Evolutionary conservation across 2,329 filamentous ascomycete species (phyloP), one percentile per base, ranked within the genome.

Genomic region (Phoma sp.): DNA sequence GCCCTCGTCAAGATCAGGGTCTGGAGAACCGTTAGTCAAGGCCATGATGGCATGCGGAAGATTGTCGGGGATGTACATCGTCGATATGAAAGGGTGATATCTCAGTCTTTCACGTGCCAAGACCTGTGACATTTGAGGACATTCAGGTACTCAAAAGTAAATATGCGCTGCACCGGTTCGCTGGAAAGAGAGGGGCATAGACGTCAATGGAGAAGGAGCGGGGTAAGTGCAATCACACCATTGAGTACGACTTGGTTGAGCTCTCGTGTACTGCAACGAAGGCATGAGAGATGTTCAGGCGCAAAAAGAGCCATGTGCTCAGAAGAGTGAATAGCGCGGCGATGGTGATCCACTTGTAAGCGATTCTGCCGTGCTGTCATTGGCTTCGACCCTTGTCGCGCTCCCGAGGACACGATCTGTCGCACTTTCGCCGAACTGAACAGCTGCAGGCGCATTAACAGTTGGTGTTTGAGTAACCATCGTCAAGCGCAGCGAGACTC

Each of bases 1-100:
- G 41, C 69, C 67, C 57, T 74, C 65, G 54, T 57, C 54, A 31
- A 60, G 58, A 55, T 73, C 68, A 60, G 60, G 56, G 55, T 67
- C 70, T 73, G 51, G 37, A 36, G 49, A 61, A 43, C 35, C 32
- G 62, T 73, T 52, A 74, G 71, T 57, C 22, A 38, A 31, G 24
- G 43, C 64, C 71, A 73, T 69, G 44, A 47, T 65, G 58, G 50
- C 47, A 54, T 57, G 38, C 41, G 52, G 52, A 51, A 24, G 52
- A 55, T 51, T 55, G 52, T 55, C 52, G 46, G 46, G 43, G 37
- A 51, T 46, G 46, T 55, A 55, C 52, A 25, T 46, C 41, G 47
- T 55, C 41, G 35, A 22, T 51, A 38, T 55, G 19, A 35, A 51
- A 46, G 45, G 41, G 31, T 55, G 52, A 51, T 55, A 43, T 46